Conservation (phyloP, 768 basidiomycete species). For the Leccinum uliginosum region DNA sequence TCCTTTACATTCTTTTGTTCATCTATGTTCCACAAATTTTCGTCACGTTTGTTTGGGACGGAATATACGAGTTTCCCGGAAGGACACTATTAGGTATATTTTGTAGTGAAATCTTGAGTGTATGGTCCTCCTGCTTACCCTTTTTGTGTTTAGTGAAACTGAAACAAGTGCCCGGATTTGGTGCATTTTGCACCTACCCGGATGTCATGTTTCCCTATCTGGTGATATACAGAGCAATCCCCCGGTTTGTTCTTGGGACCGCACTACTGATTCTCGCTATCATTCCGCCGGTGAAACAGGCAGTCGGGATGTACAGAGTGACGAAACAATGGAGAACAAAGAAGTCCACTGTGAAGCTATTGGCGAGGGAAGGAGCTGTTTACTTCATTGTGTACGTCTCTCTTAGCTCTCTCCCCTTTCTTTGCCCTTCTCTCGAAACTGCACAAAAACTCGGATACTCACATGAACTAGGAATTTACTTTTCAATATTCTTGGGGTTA, state of each 20-base stretch:
- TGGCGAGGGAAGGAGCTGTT: not conserved
- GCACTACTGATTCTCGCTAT: not conserved
- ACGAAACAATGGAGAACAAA: slow-evolving; percentile 7
- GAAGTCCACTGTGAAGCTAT: not conserved
- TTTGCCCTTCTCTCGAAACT: not conserved
- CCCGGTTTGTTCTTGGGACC: not conserved
- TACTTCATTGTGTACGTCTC: not conserved
- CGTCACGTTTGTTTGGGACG: not conserved
- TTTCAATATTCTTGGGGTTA: not conserved
- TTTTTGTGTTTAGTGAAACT: not conserved
- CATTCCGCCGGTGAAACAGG: not conserved
- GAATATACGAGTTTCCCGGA: not conserved
- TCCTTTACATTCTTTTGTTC: slow-evolving; percentile 3
- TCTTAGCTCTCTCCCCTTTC: not conserved
- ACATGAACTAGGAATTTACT: not conserved
- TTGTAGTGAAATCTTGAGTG: not conserved
- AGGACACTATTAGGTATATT: slow-evolving; percentile 3
- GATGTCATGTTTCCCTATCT: not conserved
- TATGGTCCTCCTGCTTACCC: not conserved
- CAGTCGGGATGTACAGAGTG: not conserved
- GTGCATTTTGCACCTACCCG: not conserved
- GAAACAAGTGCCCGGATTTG: not conserved
- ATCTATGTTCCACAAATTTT: not conserved
- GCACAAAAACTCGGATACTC: not conserved
- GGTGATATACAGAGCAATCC: not conserved